Percentiles rank a stretch among this genome's conserved stretches.
Conservation (phyloP, 495 filamentous ascomycete species). For the Chaetomium cochliodes region DNA sequence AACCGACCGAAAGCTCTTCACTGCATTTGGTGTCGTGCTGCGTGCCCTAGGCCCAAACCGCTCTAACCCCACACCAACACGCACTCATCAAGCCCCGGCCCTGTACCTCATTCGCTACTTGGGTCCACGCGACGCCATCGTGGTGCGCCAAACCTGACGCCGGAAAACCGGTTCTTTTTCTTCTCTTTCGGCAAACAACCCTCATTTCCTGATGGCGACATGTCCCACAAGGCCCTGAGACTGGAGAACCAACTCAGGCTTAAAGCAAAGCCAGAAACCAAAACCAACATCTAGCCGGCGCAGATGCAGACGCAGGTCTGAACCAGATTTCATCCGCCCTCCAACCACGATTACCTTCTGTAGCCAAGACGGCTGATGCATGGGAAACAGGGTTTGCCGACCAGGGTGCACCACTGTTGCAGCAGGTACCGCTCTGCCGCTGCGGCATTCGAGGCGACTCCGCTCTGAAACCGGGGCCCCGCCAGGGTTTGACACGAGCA, state of each 20-base stretch:
- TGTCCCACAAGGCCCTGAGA: background rate
- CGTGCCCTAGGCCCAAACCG: conserved; percentile 4
- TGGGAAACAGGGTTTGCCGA: conserved; percentile 12
- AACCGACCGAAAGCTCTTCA: conserved; percentile 9
- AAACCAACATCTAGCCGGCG: too few species aligned
- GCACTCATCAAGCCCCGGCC: background rate
- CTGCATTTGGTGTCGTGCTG: background rate
- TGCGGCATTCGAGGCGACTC: conserved; percentile 1
- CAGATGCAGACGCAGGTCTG: too few species aligned
- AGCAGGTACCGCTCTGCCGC: background rate
- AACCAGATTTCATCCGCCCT: too few species aligned
- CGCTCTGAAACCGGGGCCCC: background rate
- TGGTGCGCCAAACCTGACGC: background rate
- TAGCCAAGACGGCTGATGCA: conserved; percentile 13
- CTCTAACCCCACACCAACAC: conserved; percentile 3
- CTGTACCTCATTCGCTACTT: conserved; percentile 9
- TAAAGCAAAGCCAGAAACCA: background rate
- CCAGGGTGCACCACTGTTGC: background rate
- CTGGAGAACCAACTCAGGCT: background rate
- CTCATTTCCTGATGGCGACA: background rate
- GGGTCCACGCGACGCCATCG: background rate
- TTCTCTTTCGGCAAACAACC: background rate
- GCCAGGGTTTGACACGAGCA: conserved; percentile 9
- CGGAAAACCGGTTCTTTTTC: background rate
- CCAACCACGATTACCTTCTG: background rate